phyloP scores from a whole-genome alignment of 2,329 filamentous ascomycete species.

The Talaromyces sp. region DNA sequence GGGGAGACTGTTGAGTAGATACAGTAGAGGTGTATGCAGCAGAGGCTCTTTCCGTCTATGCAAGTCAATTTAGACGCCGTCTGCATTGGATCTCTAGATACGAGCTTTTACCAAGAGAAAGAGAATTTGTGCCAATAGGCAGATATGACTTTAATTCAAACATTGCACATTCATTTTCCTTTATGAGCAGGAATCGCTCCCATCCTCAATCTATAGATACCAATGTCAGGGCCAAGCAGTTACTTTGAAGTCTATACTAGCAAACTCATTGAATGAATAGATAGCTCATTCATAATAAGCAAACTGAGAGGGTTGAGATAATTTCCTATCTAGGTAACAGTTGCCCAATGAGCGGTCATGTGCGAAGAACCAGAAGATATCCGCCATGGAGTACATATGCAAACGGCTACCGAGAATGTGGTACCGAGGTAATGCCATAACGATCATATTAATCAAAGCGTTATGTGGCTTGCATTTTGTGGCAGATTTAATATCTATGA shows the following conservation, averaged over 20 bases:
- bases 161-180: background rate
- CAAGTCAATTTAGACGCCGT: background rate
- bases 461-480: background rate
- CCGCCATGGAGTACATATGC: background rate
- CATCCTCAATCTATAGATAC: background rate
- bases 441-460: background rate
- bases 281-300: background rate
- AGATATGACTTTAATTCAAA: background rate
- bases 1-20: background rate
- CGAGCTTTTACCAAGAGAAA: too few species aligned
- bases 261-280: background rate
- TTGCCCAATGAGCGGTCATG: background rate
- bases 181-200: background rate
- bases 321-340: background rate
- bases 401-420: background rate
- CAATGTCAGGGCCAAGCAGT: background rate
- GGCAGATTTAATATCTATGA: background rate
- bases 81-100: too few species aligned
- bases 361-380: background rate
- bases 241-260: background rate
- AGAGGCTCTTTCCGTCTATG: background rate
- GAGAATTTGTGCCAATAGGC: background rate
- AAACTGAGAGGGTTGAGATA: background rate
- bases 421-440: constrained; percentile 1
- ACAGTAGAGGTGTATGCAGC: background rate